Evolutionary conservation across 75 land plant genomes (phyloP), one percentile per base, ranked within the genome.

Genomic region (Cupressus sempervirens): DNA sequence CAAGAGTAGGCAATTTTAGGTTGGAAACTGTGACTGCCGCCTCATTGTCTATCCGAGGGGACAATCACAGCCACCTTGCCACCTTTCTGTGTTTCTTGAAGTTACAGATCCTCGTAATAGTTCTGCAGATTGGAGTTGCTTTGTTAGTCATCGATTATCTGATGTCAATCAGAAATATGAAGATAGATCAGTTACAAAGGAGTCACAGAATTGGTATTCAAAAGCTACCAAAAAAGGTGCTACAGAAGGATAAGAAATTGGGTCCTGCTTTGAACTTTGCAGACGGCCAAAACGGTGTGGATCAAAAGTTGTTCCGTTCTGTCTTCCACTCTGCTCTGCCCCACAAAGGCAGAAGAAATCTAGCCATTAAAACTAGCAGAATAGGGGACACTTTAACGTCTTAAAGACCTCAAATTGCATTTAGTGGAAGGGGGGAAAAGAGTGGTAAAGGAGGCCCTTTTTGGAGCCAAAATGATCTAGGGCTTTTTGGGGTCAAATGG

Each of bases 21-120:
- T 97, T 90, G 99, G 98, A 10, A 93, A 92, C 54, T 90, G 96
- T n/a, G 99, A 97, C 84, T 97, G 98, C 83, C 96, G 98, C 23
- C 95, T 97, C 36, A 94, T 97, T 87, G 98, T 97, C 83, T 97
- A 97, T 86, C 99, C 99, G n/a, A 88, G 99, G 91, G 99, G 99
- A 84, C 99, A 98, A 90, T 98, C 99, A 75, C 99, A 98, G 83
- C 98, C 98, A 80, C 99, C 99, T 29, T 96, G 95, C 86, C 95
- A 98, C 88, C 94, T 98, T 83, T 98, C 99, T 8, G 96, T 98
- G 83, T 98, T 98, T 90, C 93, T 98, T 84, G 99, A 98, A 87
- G 99, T 98, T 54, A 96, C 94, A 20, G 99, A 96, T 90, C 92
- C 98, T 36, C 91, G 95, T 46, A 94, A 91, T 84, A 91, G 91